Conservation (phyloP, 2,329 filamentous ascomycete species). For the Tolypocladium inflatum region DNA sequence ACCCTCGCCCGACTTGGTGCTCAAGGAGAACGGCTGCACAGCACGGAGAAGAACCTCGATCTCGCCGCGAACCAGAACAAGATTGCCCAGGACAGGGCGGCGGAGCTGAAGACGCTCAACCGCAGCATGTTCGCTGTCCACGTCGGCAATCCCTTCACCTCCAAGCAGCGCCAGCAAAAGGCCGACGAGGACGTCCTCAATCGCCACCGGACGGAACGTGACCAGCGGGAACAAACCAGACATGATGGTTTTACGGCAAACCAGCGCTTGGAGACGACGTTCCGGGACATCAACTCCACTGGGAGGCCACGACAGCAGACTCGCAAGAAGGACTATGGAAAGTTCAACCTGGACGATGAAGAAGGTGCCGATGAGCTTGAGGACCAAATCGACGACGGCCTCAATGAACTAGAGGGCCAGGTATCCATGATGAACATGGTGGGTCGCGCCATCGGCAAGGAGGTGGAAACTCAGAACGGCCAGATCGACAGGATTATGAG, state of each 20-base stretch:
- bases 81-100: conserved; percentile 68
- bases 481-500: conserved; percentile 64
- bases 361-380: conserved; percentile 40
- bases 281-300: conserved; percentile 29
- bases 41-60: conserved; percentile 76
- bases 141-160: conserved; percentile 69
- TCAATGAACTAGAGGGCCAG: conserved; percentile 60
- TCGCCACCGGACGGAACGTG: conserved; percentile 56
- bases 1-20: conserved; percentile 65
- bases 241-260: conserved; percentile 38
- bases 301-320: conserved; percentile 17
- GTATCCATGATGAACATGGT: conserved; percentile 64
- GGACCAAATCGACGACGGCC: conserved; percentile 45
- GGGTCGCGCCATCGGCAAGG: conserved; percentile 62
- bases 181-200: conserved; percentile 62
- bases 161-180: conserved; percentile 51
- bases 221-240: conserved; percentile 54
- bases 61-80: conserved; percentile 67
- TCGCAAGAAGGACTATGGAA: conserved; percentile 37
- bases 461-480: conserved; percentile 69
- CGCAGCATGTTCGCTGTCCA: conserved; percentile 85
- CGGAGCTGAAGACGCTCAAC: conserved; percentile 78
- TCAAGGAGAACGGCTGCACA: conserved; percentile 73
- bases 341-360: conserved; percentile 71
- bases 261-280: conserved; percentile 42